Base-by-base conservation (phyloP, 1,284 basidiomycete genomes). In the Peniophora sp. region DNA sequence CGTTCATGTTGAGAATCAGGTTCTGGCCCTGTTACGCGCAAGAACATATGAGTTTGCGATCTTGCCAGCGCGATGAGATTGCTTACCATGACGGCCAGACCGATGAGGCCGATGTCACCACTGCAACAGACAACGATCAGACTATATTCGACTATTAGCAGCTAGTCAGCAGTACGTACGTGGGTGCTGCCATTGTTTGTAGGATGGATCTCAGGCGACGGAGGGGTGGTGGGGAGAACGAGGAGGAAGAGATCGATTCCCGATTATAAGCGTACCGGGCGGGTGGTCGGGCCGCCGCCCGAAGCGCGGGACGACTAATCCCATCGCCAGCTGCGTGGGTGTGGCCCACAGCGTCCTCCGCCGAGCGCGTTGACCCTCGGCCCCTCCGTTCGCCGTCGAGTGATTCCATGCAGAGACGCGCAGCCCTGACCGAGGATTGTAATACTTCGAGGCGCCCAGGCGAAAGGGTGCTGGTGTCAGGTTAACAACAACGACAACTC, bases 1-100 rank as follows among this genome's bases (percentile, higher is more conserved):
- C 96, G 69, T 95, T 95, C 90, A 97, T 97, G 79, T 97, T 97
- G 60, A 97, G 77, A 68, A 97, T 95, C 64, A 96, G 71, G 73
- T 97, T 97, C 83, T 96, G 92, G 64, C 92, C 92, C 91, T 94
- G 61, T 24, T 37, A 37, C 15, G 41, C 47, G 52, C 47, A 55
- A 32, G 48, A 52, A 55, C 45, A 51, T 48, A 54, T 46, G 52
- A 48, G 34, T 49, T 54, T 53, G 46, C 52, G 53, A 55, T 46
- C 34, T 46, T 43, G 52, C 55, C 50, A 54, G 60, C 54, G 52
- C 35, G 46, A 39, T 49, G 44, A 43, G 52, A 49, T 47, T 47
- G 63, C 75, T 55, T 68, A 90, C 92, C 94, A 97, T 97, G 76
- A 97, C 94, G 78, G 94, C 93, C 65, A 96, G 77, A 74, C 93